These are phyloP conservation scores for Apodospora peruviana DNA, from an alignment of 495 filamentous ascomycete species.

Conservation along the genomic window DNA sequence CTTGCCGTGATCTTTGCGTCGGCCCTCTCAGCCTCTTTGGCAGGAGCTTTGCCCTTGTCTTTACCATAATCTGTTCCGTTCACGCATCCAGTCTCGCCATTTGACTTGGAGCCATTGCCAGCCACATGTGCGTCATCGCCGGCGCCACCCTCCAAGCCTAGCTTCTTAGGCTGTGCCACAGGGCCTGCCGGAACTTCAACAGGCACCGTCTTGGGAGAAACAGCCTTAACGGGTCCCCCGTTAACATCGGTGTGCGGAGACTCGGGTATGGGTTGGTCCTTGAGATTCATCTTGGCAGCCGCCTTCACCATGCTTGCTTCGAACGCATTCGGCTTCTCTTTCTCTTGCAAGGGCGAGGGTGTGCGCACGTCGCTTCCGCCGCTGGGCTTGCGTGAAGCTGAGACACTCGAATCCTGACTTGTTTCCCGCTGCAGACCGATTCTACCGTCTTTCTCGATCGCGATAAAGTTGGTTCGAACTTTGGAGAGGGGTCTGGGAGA, in stretches of 20 bases:
- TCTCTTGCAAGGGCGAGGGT: slow-evolving; percentile 22
- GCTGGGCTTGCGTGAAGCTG: slow-evolving; percentile 29
- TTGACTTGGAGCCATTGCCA: slow-evolving; percentile 3
- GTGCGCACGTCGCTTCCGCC: slow-evolving; percentile 29
- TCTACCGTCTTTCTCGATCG: slow-evolving; percentile 61
- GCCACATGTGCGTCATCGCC: background rate
- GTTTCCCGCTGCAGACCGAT: slow-evolving; percentile 37
- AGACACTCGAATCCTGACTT: slow-evolving; percentile 37
- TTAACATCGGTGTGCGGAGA: slow-evolving; percentile 20
- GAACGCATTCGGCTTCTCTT: slow-evolving; percentile 27
- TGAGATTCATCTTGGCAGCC: slow-evolving; percentile 24
- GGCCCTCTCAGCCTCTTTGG: slow-evolving; percentile 32
- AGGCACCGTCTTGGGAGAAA: slow-evolving; percentile 6
- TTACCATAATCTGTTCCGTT: slow-evolving; percentile 11
- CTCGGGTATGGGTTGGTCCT: slow-evolving; percentile 29
- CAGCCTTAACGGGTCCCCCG: slow-evolving; percentile 5
- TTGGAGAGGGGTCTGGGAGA: slow-evolving; percentile 64
- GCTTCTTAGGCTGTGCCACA: background rate
- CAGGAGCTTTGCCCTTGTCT: slow-evolving; percentile 9
- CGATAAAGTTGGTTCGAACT: slow-evolving; percentile 78
- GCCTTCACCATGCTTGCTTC: slow-evolving; percentile 23
- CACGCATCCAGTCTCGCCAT: background rate
- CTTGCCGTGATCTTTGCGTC: slow-evolving; percentile 31
- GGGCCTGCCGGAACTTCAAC: slow-evolving; percentile 8
- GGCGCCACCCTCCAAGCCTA: background rate